Evolutionary conservation across 768 basidiomycete species (phyloP).

Genomic region (Trametes villosa): DNA sequence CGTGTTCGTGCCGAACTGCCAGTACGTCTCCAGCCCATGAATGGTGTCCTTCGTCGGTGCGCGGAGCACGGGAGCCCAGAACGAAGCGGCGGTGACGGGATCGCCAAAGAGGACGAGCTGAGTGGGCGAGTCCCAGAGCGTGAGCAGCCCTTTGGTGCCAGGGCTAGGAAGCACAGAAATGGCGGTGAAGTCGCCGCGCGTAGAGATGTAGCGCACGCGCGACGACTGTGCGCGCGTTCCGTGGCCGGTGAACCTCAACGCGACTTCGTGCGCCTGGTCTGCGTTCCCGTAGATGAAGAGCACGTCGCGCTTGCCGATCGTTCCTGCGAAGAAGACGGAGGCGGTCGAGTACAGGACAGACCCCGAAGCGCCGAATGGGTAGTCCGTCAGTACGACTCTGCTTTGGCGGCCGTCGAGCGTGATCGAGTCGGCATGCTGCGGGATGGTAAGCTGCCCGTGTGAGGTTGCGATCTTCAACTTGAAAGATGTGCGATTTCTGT

Average conservation of each 20-base stretch:
- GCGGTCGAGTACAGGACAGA: slow-evolving; percentile 76
- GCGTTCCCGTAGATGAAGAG: slow-evolving; percentile 45
- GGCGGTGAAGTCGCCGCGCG: slow-evolving; percentile 41
- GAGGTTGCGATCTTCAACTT: slow-evolving; percentile 63
- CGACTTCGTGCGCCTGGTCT: slow-evolving; percentile 39
- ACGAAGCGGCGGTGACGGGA: slow-evolving; percentile 64
- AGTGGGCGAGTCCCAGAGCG: slow-evolving; percentile 66
- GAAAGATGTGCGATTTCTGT: slow-evolving; percentile 56
- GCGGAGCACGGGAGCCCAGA: slow-evolving; percentile 76
- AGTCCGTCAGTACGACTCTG: slow-evolving; percentile 73
- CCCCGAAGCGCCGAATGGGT: slow-evolving; percentile 60
- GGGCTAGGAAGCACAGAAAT: slow-evolving; percentile 51
- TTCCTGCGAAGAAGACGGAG: slow-evolving; percentile 66
- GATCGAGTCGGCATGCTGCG: slow-evolving; percentile 56
- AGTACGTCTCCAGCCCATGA: slow-evolving; percentile 58
- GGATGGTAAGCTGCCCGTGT: slow-evolving; percentile 58
- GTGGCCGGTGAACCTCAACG: slow-evolving; percentile 31
- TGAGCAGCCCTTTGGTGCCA: slow-evolving; percentile 61
- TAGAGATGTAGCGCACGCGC: slow-evolving; percentile 33
- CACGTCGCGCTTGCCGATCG: slow-evolving; percentile 46
- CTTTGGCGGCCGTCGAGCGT: slow-evolving; percentile 72
- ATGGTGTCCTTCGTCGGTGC: slow-evolving; percentile 31
- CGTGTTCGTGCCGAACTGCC: slow-evolving; percentile 73
- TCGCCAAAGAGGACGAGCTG: slow-evolving; percentile 75
- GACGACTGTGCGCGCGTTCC: slow-evolving; percentile 20